phyloP scores from a whole-genome alignment of 1,139 yeast species.

The Entelexis paramagnoliae region DNA sequence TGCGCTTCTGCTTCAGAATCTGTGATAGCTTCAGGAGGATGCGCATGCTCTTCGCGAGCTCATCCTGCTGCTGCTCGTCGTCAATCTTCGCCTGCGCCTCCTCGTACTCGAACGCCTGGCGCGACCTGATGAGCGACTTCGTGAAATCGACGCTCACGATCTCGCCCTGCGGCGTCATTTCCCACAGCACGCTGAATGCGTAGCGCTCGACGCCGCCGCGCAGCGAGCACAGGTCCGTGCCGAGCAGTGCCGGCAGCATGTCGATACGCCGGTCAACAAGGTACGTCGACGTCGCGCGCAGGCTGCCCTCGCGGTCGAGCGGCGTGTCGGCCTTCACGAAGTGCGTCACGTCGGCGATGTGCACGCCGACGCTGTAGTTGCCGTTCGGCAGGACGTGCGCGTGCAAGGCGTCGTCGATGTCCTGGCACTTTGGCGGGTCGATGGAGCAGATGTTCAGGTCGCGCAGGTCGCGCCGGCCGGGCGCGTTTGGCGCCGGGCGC shows the following conservation, averaged over 20 bases:
- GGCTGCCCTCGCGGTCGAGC: constrained; percentile 89
- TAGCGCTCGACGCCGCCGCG: constrained; percentile 92
- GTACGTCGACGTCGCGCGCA: constrained; percentile 95
- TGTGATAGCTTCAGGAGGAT: constrained; percentile 66
- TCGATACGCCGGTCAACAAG: constrained; percentile 98
- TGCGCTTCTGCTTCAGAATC: constrained; percentile 69
- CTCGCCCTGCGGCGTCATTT: constrained; percentile 73
- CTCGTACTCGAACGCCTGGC: constrained; percentile 93
- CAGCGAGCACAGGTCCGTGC: constrained; percentile 91
- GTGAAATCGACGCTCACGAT: constrained; percentile 73
- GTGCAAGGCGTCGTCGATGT: constrained; percentile 96
- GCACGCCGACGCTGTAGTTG: constrained; percentile 94
- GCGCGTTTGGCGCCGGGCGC: constrained; percentile 37
- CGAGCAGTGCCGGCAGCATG: constrained; percentile 92
- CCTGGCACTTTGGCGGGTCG: constrained; percentile 98
- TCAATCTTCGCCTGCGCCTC: constrained; percentile 88
- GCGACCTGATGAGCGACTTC: constrained; percentile 80
- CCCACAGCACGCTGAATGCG: constrained; percentile 96
- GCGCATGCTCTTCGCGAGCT: constrained; percentile 82
- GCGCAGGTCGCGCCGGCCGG: constrained; percentile 64
- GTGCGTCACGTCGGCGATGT: constrained; percentile 97
- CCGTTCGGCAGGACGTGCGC: constrained; percentile 81
- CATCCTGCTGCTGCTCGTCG: constrained; percentile 66
- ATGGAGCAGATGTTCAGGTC: constrained; percentile 87
- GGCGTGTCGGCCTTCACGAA: constrained; percentile 91